Evolutionary conservation across 805 yeast genomes (phyloP), one percentile per base, ranked within the genome.

Genomic region (Zygoascus biomembranicola): DNA sequence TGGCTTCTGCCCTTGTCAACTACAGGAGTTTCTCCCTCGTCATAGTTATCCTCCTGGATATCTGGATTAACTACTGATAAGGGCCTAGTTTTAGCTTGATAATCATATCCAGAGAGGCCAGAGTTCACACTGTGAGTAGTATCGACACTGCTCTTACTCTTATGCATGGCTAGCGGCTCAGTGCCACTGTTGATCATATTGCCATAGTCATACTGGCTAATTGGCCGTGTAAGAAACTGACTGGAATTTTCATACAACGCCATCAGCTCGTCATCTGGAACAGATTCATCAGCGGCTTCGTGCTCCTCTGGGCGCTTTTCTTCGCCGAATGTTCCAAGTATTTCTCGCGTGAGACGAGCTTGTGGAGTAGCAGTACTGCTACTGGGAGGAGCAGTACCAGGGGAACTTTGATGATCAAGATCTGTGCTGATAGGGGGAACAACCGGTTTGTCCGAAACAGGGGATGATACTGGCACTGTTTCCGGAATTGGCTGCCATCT

Each of bases 181-280:
- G 47, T 44, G 16, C 44, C 44, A 42, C 53, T 49, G 31, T 52
- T 44, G 20, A 58, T 61, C 51, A 58, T 23, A 5, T 50, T 48
- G 11, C 53, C 56, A 20, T 59, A 56, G 32, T 61, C 61, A 48
- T 62, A 62, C 16, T 62, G 58, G n/a, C 66, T 59, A 14, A 63
- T 58, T 5, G 69, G 67, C 8, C 68, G 59, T 16, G 58, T 52
- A 42, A 67, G 52, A 49, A 61, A 66, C 43, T 61, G 61, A 5
- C 60, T 52, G 9, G 69, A 58, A 50, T 64, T 64, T 37, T 60
- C 59, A 55, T 67, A 67, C 47, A 67, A 54, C 35, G 60, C 71
- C 23, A 64, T 64, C n/a, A 67, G 54, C 28, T 63, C 68, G 1
- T 63, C 61, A 49, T 66, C 70, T 0, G 62, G 59, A 4, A n/a